phyloP scores from a whole-genome alignment of 2,329 filamentous ascomycete genomes.

The Cladobotryum mycophilum region DNA sequence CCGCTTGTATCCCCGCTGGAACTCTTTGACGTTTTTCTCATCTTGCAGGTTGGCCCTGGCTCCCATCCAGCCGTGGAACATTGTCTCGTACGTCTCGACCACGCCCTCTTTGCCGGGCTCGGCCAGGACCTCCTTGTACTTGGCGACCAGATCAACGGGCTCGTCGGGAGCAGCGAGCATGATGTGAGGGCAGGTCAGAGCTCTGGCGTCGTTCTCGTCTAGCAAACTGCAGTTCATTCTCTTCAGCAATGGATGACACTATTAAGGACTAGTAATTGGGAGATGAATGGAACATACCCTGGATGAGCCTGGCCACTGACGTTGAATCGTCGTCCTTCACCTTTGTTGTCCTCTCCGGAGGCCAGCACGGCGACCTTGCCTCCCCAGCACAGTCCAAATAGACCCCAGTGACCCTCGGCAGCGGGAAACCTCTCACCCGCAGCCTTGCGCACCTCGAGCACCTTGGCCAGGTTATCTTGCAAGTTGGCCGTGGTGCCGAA shows the following conservation, averaged over 20 bases:
- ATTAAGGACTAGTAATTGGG: too few species aligned
- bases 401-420: slow-evolving; percentile 35
- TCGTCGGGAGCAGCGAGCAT: slow-evolving; percentile 46
- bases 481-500: slow-evolving; percentile 24
- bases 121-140: slow-evolving; percentile 36
- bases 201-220: slow-evolving; percentile 36
- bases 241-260: background rate
- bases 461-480: slow-evolving; percentile 19
- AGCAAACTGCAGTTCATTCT: slow-evolving; percentile 19
- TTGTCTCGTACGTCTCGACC: slow-evolving; percentile 43
- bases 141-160: slow-evolving; percentile 35
- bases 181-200: slow-evolving; percentile 41
- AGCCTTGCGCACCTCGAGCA: slow-evolving; percentile 27
- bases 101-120: slow-evolving; percentile 29
- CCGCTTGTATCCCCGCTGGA: slow-evolving; percentile 42
- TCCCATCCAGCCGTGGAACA: slow-evolving; percentile 56
- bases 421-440: slow-evolving; percentile 27
- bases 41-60: slow-evolving; percentile 42
- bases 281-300: slow-evolving; percentile 16
- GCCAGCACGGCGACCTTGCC: slow-evolving; percentile 37
- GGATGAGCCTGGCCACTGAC: slow-evolving; percentile 28
- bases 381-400: slow-evolving; percentile 46
- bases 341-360: slow-evolving; percentile 30
- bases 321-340: slow-evolving; percentile 29
- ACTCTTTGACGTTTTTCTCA: slow-evolving; percentile 39